Evolutionary conservation across 768 basidiomycete genomes (phyloP), one percentile per base, ranked within the genome.

Genomic region (Leccinellum albellum): DNA sequence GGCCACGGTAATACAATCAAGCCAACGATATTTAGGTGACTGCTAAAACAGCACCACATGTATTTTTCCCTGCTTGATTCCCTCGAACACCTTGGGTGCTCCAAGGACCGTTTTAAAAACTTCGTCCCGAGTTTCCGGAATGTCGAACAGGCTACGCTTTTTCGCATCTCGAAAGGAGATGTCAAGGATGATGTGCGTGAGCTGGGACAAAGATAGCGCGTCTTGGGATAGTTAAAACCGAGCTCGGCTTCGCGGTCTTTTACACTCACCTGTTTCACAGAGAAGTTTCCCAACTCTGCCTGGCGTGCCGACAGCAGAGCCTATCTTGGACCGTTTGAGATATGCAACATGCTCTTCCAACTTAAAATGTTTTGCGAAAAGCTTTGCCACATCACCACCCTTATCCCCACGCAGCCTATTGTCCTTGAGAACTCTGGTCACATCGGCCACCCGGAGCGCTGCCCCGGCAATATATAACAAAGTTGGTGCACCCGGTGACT

Each of bases 311-410:
- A 90, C 91, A 20, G 93, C 96, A 42, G 88, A 81, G 21, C 88
- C 89, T 47, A 98, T 82, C 69, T 88, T 91, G n/a, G 93, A 95
- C 62, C 84, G 81, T 66, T 81, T 80, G 65, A 98, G 79, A 75
- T 94, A 91, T 15, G 83, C 77, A 66, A 89, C 83, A 71, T 98
- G 95, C 56, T 95, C 91, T 50, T 87, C 77, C 40, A 95, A 77
- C 74, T 95, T 97, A 75, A 96, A 86, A 69, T 98, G 95, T 72
- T 88, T 94, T 29, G 95, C 93, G 65, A 98, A 98, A 26, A 99
- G 82, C 72, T 98, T 98, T 21, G 90, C 94, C 31, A 97, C 87
- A 61, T 96, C 92, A 12, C 91, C 93, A 54, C 91, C 87, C 68
- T 92, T 94, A 23, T 90, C 87, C 33, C 89, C 88, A 54, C 84